These are phyloP conservation scores for Simplicillium sp. DNA, from an alignment of 2,329 filamentous ascomycete genomes.

Conservation along the genomic window DNA sequence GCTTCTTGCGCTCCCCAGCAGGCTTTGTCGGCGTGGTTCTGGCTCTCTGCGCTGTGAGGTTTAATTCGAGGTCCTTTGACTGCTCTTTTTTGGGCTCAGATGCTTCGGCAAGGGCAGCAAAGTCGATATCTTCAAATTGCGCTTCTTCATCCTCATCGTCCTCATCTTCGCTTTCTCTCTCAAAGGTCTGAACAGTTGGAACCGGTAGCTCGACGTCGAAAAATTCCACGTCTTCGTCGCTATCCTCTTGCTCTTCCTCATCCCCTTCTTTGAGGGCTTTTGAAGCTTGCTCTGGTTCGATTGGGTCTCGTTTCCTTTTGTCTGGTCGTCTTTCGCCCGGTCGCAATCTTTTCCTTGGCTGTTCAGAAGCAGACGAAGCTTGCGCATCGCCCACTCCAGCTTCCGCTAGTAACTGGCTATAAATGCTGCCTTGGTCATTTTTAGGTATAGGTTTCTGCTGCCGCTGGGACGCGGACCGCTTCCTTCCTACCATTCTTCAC, in stretches of 20 bases:
- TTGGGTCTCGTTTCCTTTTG: neutral
- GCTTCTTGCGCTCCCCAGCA: constrained; percentile 34
- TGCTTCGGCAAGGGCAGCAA: constrained; percentile 17
- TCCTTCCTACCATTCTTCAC: constrained; percentile 21
- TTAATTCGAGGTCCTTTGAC: constrained; percentile 36
- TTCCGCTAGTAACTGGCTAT: constrained; percentile 39
- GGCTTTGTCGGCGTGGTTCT: constrained; percentile 19
- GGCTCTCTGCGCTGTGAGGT: constrained; percentile 37
- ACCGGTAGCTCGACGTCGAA: constrained; percentile 39
- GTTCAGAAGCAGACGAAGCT: constrained; percentile 19
- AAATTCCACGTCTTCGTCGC: constrained; percentile 35
- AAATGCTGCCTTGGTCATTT: constrained; percentile 23
- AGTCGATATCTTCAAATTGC: constrained; percentile 39
- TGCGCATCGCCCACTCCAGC: constrained; percentile 27
- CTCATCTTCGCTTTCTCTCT: constrained; percentile 37
- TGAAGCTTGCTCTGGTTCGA: neutral
- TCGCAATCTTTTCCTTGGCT: constrained; percentile 29
- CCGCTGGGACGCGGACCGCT: constrained; percentile 12
- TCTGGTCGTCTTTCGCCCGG: constrained; percentile 8
- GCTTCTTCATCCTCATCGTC: constrained; percentile 31
- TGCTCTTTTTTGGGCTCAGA: constrained; percentile 10
- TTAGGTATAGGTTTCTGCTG: constrained; percentile 1
- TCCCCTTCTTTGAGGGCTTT: constrained; percentile 6
- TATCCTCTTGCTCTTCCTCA: constrained; percentile 18
- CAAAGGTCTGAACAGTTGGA: constrained; percentile 41